Conservation (phyloP, 805 yeast species). For the Yarrowia sp. region DNA sequence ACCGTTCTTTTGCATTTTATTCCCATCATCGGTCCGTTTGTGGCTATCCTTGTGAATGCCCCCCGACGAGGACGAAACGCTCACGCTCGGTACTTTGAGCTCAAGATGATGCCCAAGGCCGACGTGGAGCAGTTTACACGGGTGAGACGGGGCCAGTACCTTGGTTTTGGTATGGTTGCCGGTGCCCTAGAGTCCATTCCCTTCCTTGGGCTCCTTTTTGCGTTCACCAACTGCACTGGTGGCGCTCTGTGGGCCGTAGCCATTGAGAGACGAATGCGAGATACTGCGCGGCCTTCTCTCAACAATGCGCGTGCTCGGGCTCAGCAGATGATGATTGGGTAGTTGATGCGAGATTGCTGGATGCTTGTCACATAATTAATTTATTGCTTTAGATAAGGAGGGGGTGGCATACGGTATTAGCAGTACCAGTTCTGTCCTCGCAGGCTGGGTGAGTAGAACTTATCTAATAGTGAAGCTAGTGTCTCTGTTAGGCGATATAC, state of each 20-base stretch:
- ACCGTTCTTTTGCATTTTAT: conserved; percentile 56
- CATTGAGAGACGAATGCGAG: conserved; percentile 43
- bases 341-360: not conserved
- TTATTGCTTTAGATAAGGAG: too few relatives aligned
- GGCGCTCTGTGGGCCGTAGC: conserved; percentile 53
- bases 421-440: too few relatives aligned
- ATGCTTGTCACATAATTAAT: conserved; percentile 4
- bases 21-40: conserved; percentile 66
- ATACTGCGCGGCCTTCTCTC: conserved; percentile 19
- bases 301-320: conserved; percentile 4
- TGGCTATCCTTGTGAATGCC: conserved; percentile 60
- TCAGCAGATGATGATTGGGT: conserved; percentile 31
- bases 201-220: conserved; percentile 49
- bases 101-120: conserved; percentile 58
- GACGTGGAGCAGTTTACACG: conserved; percentile 51
- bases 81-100: conserved; percentile 63
- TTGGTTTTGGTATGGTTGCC: conserved; percentile 51
- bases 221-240: conserved; percentile 51
- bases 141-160: conserved; percentile 47
- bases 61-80: conserved; percentile 61
- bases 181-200: conserved; percentile 51
- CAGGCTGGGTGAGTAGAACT: too few relatives aligned
- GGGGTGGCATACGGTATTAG: too few relatives aligned
- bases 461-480: too few relatives aligned
- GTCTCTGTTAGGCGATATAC: too few relatives aligned